Evolutionary conservation across 495 filamentous ascomycete species (phyloP), one percentile per base, ranked within the genome.

Genomic region (Talaromyces liani): DNA sequence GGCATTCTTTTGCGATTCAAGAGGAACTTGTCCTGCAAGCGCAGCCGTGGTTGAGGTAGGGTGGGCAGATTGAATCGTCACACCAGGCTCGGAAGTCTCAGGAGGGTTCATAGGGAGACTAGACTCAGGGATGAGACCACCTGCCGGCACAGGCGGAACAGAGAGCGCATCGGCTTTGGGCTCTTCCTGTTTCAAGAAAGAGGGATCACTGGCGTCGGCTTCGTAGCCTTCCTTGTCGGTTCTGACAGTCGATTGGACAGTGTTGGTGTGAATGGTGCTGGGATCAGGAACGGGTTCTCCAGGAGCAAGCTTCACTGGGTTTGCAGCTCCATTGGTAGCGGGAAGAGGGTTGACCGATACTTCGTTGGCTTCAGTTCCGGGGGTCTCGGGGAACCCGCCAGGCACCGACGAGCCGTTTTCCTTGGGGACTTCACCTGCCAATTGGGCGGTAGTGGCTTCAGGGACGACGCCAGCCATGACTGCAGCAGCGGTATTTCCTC

Each of bases 191-290:
- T 68, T 70, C 64, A 83, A 75, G 63, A 76, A 75, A 62, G 82
- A 77, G 61, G 82, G 74, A 53, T 83, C 71, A 69, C 87, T 89
- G 69, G 84, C 74, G 41, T 77, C 85, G 67, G 87, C 87, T 70
- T 96, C 87, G 71, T 97, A 97, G 1, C 89, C 92, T 67, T 85
- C 89, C 72, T 91, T 82, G 70, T 96, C 92, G 10, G 91, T 84
- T 63, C 84, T 90, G 58, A 90, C 90, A 36, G 77, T 82, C 8
- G 81, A 84, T 9, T 74, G 65, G 14, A 84, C 66, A 3, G 78
- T 83, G 58, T 83, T 82, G 47, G 65, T 65, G 63, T 77, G 75
- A 66, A 80, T 66, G 1, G 76, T 79, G 73, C 77, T 84, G 39
- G 80, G 76, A 20, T 84, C 80, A 14, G 91, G 92, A 34, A 96